These are phyloP conservation scores for Blastocystis hominis DNA, from an alignment of 352 stramenopile species.

Conservation along the genomic window DNA sequence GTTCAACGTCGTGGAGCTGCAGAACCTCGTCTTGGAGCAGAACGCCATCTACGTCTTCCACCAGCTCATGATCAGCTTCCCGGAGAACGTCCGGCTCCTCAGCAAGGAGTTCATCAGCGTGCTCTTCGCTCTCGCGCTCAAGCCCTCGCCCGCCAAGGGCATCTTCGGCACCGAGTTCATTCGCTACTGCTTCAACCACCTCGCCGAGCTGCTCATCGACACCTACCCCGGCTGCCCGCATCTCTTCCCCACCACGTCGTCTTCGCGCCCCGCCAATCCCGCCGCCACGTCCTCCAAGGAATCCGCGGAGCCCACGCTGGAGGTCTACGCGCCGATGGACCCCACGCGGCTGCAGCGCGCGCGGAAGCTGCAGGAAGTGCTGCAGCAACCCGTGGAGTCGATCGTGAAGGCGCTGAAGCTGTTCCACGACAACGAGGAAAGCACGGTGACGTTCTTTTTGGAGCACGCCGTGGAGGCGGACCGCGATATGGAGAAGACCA, in stretches of 20 bases:
- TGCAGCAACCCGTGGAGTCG: not conserved
- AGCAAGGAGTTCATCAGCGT: conserved; percentile 50
- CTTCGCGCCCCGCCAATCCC: not conserved
- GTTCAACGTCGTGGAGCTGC: conserved; percentile 46
- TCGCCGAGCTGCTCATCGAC: conserved; percentile 48
- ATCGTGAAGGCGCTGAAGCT: conserved; percentile 38
- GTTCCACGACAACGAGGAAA: conserved; percentile 34
- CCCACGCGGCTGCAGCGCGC: not conserved
- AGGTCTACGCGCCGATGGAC: conserved; percentile 4
- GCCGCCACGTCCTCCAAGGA: not conserved
- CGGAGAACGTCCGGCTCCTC: conserved; percentile 21
- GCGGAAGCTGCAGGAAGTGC: conserved; percentile 24
- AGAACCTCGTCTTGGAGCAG: conserved; percentile 56
- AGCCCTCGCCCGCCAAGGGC: conserved; percentile 44
- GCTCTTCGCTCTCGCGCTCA: conserved; percentile 19
- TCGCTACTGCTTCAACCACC: conserved; percentile 56
- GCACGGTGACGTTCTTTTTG: not conserved
- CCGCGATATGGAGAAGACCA: not conserved
- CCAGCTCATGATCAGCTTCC: conserved; percentile 53
- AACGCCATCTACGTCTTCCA: conserved; percentile 57
- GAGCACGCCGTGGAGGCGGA: conserved; percentile 1
- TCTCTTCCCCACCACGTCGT: not conserved
- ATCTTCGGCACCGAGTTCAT: conserved; percentile 57
- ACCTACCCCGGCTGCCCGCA: conserved; percentile 47
- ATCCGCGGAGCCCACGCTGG: not conserved